A percentile compares a stretch with the other conserved stretches of the same genome.
These are phyloP conservation scores for Pyrenophora seminiperda DNA, from an alignment of 2,329 filamentous ascomycete species.

Conservation along the genomic window DNA sequence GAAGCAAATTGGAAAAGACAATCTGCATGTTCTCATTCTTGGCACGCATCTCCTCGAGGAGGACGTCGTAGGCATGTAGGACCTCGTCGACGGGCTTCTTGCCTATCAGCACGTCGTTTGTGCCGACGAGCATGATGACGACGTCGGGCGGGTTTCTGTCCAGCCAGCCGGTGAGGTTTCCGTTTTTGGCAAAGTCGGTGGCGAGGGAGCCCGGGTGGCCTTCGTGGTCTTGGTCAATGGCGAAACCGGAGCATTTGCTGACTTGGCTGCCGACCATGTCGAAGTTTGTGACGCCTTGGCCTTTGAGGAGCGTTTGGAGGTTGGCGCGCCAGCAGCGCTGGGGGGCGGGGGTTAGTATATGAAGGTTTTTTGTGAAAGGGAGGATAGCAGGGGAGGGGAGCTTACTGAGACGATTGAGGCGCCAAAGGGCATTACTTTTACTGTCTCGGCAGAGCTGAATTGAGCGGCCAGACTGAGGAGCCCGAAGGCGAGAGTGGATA, in stretches of 20 bases:
- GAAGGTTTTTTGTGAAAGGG: too few relatives aligned
- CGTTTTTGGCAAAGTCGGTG: constrained; percentile 47
- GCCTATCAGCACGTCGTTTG: constrained; percentile 51
- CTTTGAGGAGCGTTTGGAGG: constrained; percentile 39
- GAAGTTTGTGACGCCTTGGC: constrained; percentile 30
- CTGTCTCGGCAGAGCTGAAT: constrained; percentile 27
- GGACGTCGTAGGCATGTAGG: constrained; percentile 45
- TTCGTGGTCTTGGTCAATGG: constrained; percentile 54
- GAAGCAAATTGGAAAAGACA: constrained; percentile 43
- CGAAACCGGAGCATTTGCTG: constrained; percentile 44
- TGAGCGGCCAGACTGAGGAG: constrained; percentile 27
- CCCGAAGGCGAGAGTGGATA: constrained; percentile 25
- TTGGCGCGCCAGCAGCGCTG: constrained; percentile 47
- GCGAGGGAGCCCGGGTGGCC: constrained; percentile 52
- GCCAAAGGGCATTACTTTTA: constrained; percentile 46
- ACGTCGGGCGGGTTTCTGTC: constrained; percentile 48
- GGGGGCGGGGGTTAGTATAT: constrained; percentile 9
- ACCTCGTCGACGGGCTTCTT: constrained; percentile 42
- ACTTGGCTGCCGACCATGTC: constrained; percentile 47
- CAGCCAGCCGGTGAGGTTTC: constrained; percentile 50
- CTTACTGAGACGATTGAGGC: constrained; percentile 43
- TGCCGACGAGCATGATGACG: constrained; percentile 55
- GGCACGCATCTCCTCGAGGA: constrained; percentile 52
- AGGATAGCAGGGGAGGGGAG: too few relatives aligned
- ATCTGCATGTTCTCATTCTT: constrained; percentile 50